A percentile compares a stretch with the other conserved stretches of the same genome.
These are phyloP conservation scores for Wickerhamomyces bisporus DNA, from an alignment of 805 yeast genomes.

Conservation along the genomic window DNA sequence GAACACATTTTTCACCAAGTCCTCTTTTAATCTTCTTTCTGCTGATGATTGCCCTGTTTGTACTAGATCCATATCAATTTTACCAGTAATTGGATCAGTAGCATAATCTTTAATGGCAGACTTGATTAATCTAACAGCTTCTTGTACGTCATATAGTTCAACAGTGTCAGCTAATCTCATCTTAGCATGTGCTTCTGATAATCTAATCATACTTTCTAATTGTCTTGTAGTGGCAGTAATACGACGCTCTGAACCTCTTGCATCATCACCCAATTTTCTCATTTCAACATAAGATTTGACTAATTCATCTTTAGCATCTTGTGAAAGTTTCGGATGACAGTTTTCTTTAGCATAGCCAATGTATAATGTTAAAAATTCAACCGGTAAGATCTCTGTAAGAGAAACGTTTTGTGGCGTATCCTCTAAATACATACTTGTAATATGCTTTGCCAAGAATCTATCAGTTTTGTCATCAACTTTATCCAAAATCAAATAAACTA, in stretches of 20 bases:
- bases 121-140: slow-evolving; percentile 88
- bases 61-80: slow-evolving; percentile 94
- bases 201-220: slow-evolving; percentile 89
- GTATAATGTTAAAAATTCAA: slow-evolving; percentile 81
- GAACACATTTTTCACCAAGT: slow-evolving; percentile 57
- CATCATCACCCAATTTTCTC: slow-evolving; percentile 92
- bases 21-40: slow-evolving; percentile 74
- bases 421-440: slow-evolving; percentile 87
- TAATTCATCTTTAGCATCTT: slow-evolving; percentile 75
- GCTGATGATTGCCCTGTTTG: slow-evolving; percentile 93
- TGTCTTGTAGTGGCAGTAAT: slow-evolving; percentile 98
- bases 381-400: slow-evolving; percentile 65
- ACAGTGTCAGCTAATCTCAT: slow-evolving; percentile 78
- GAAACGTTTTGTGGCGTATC: slow-evolving; percentile 76
- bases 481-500: slow-evolving; percentile 88
- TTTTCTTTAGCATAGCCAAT: slow-evolving; percentile 93
- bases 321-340: slow-evolving; percentile 72
- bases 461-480: slow-evolving; percentile 85
- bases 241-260: slow-evolving; percentile 77
- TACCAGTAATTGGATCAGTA: slow-evolving; percentile 94
- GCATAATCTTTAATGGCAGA: slow-evolving; percentile 97
- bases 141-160: slow-evolving; percentile 76
- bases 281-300: slow-evolving; percentile 87
- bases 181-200: slow-evolving; percentile 95
- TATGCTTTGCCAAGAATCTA: slow-evolving; percentile 81